Conservation (phyloP, 345 rosid genomes). For the Ceriops zippeliana region DNA sequence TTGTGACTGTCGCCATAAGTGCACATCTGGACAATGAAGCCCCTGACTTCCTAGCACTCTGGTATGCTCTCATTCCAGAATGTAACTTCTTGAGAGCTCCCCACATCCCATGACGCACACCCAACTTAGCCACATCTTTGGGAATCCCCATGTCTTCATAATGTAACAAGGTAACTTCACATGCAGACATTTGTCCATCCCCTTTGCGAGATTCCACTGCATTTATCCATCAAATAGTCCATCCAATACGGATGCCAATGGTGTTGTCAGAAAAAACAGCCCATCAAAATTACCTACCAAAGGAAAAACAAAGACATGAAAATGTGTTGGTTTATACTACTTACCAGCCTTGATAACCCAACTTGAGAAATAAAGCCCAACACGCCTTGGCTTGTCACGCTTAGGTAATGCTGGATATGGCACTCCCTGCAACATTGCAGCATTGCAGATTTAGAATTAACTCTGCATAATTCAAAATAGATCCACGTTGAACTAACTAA, state of each 20-base stretch:
- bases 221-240: constrained; percentile 13
- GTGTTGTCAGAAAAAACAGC: not conserved
- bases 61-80: constrained; percentile 80
- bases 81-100: constrained; percentile 87
- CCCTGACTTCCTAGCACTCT: constrained; percentile 60
- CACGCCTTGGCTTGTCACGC: constrained; percentile 91
- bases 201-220: constrained; percentile 87
- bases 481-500: not conserved
- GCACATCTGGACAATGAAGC: constrained; percentile 62
- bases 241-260: constrained; percentile 5
- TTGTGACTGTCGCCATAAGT: constrained; percentile 63
- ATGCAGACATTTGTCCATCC: constrained; percentile 74
- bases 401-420: constrained; percentile 57
- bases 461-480: not conserved
- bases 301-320: not conserved
- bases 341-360: constrained; percentile 88
- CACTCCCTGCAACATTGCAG: constrained; percentile 49
- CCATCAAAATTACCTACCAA: not conserved
- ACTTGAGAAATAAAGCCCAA: constrained; percentile 82
- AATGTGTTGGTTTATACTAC: constrained; percentile 6
- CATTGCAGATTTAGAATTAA: constrained; percentile 3
- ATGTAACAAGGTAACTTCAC: constrained; percentile 86
- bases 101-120: constrained; percentile 97
- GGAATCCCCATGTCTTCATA: constrained; percentile 98
- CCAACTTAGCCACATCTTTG: constrained; percentile 92